Evolutionary conservation across 2,329 filamentous ascomycete genomes (phyloP), one percentile per base, ranked within the genome.

Genomic region (Aspergillus fumigatiaffinis): DNA sequence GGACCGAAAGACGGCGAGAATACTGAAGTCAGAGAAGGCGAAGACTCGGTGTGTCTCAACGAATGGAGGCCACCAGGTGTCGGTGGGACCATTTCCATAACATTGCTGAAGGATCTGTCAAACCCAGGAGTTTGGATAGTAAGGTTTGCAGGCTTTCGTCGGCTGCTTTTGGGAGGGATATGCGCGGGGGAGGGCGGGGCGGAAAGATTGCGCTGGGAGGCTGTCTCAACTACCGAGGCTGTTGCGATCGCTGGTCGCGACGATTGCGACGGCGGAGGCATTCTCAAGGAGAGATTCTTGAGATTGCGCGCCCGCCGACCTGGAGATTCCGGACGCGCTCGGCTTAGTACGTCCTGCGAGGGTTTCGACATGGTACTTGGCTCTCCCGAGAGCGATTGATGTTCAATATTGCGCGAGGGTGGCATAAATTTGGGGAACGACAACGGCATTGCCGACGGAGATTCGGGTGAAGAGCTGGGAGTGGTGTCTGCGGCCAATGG

Each of bases 401-500:
- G 60, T 51, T 70, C 66, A 48, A 68, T 55, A 50, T 70, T 67
- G 51, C 63, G 69, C 29, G 64, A 47, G 4, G 66, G 62, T 12
- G 68, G 63, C 61, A 71, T 69, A 62, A 74, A 73, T 60, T 74
- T 72, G 54, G 77, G 73, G 57, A 78, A 76, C 23, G 76, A 70
- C 54, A 81, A 71, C 54, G 90, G 87, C 55, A 92, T 80, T 56
- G 89, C 88, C 54, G 89, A 80, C 1, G 92, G 91, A 2, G 94
- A 97, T 74, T 97, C 92, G 8, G 93, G 93, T 1, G 93, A 97
- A 23, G 92, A 91, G 53, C 89, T 93, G 3, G 94, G 92, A 4
- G 93, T 97, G 7, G 91, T 88, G 67, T 97, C 93, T 29, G 92
- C 92, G 51, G 94, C 82, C 29, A 91, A 90, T 8, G 91, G 93